phyloP scores from a whole-genome alignment of 2,329 filamentous ascomycete species.

The Parafenestella ontariensis region DNA sequence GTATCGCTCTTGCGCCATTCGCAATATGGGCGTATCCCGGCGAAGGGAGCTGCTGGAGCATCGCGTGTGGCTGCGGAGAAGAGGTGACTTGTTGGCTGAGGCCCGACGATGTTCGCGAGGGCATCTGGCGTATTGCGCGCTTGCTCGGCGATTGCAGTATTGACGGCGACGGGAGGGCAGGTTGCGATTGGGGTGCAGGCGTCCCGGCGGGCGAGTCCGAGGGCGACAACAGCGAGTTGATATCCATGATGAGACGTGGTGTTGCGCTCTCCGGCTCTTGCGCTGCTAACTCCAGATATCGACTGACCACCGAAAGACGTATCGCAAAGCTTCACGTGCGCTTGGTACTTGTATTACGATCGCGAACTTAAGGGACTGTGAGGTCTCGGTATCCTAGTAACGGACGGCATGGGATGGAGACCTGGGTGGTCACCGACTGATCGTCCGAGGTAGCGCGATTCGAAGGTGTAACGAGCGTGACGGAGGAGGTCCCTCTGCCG shows the following conservation, averaged over 20 bases:
- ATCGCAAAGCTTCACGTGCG: conserved; percentile 7
- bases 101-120: conserved; percentile 51
- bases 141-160: conserved; percentile 40
- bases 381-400: conserved; percentile 19
- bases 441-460: conserved; percentile 3
- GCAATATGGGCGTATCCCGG: conserved; percentile 35
- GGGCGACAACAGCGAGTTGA: conserved; percentile 58
- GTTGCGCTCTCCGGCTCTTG: conserved; percentile 3
- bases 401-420: conserved; percentile 32
- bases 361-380: conserved; percentile 24
- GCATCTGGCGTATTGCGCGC: conserved; percentile 41
- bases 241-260: conserved; percentile 51
- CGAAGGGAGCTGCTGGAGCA: conserved; percentile 44
- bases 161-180: conserved; percentile 34
- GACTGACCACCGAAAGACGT: background rate
- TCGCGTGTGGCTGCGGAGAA: conserved; percentile 44
- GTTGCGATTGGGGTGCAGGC: conserved; percentile 40
- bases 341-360: conserved; percentile 8
- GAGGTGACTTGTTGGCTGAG: conserved; percentile 53
- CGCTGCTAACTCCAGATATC: conserved; percentile 1
- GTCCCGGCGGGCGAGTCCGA: conserved; percentile 53
- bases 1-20: conserved; percentile 40
- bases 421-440: conserved; percentile 13
- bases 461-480: conserved; percentile 21
- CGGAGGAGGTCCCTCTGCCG: conserved; percentile 16